A percentile compares a stretch with the other conserved stretches of the same genome.
Conservation (phyloP, 108 stramenopile genomes). For the Hondaea fermentalgiana region DNA sequence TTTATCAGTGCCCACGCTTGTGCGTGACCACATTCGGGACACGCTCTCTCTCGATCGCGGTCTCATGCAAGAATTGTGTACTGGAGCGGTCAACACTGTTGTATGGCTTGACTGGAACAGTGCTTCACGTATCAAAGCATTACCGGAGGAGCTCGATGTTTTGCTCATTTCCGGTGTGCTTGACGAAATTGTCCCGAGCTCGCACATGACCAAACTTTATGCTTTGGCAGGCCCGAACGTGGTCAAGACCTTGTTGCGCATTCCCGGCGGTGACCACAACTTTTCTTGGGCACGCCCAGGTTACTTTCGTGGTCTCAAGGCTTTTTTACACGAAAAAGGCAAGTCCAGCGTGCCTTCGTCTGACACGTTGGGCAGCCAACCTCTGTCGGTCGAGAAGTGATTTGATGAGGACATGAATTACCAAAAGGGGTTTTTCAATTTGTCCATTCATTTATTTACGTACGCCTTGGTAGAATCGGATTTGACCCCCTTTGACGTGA, state of each 20-base stretch:
- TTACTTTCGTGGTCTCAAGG: not conserved
- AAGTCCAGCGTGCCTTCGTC: not conserved
- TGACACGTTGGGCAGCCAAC: not conserved
- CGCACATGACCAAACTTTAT: not conserved
- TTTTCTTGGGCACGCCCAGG: not conserved
- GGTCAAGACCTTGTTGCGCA: not conserved
- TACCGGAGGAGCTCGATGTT: not conserved
- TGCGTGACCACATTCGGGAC: not conserved
- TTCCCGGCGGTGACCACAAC: conserved; percentile 5
- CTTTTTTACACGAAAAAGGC: not conserved
- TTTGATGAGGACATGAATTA: not conserved
- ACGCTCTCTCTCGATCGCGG: not conserved
- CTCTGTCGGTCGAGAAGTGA: not conserved
- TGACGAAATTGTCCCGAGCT: not conserved
- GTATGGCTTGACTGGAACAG: conserved; percentile 5
- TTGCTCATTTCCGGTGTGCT: not conserved
- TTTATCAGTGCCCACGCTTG: not conserved
- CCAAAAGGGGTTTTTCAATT: too few species aligned
- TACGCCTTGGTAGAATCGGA: too few species aligned
- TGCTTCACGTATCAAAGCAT: not conserved
- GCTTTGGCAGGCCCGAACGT: not conserved
- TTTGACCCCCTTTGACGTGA: too few species aligned
- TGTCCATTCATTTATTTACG: too few species aligned
- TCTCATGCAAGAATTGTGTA: not conserved
- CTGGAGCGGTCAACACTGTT: not conserved